A percentile compares a stretch with the other conserved stretches of the same genome.
These are phyloP conservation scores for Mortierella sp. DNA, from an alignment of 371 early-diverging fungal genomes.

Conservation along the genomic window DNA sequence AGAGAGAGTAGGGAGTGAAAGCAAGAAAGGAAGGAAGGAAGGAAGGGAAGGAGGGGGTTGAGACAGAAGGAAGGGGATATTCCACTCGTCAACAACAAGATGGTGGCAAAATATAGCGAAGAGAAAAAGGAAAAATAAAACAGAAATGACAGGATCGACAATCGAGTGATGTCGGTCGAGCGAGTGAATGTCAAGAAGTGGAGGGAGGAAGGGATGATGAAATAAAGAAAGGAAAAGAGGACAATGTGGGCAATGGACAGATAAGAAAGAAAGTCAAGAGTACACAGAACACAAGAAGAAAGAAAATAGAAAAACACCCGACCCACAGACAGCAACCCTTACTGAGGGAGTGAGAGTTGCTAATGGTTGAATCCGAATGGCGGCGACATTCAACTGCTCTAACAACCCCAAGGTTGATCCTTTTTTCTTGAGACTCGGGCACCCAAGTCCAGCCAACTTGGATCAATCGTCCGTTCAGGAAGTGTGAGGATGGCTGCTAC, in stretches of 20 bases:
- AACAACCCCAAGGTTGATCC: too few species aligned
- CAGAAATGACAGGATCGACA: not conserved
- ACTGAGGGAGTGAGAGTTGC: not conserved
- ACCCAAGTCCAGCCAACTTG: too few species aligned
- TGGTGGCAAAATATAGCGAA: too few species aligned
- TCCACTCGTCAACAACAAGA: too few species aligned
- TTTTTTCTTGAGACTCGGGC: too few species aligned
- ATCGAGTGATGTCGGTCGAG: too few species aligned
- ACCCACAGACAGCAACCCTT: not conserved
- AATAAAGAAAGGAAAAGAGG: not conserved
- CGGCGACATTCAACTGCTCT: too few species aligned
- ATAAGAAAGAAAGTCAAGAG: not conserved
- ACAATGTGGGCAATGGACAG: not conserved
- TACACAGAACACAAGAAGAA: not conserved
- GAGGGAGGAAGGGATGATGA: not conserved
- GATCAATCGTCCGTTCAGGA: too few species aligned
- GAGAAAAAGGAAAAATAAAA: not conserved
- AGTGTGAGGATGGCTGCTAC: too few species aligned
- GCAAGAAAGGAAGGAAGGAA: not conserved
- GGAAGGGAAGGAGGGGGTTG: not conserved
- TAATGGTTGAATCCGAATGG: too few species aligned
- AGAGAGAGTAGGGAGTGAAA: not conserved
- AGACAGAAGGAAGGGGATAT: not conserved
- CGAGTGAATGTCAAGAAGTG: too few species aligned
- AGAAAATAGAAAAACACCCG: constrained; percentile 4